Evolutionary conservation across 2,329 filamentous ascomycete species (phyloP), one percentile per base, ranked within the genome.

Genomic region (Dactylellina cionopaga): DNA sequence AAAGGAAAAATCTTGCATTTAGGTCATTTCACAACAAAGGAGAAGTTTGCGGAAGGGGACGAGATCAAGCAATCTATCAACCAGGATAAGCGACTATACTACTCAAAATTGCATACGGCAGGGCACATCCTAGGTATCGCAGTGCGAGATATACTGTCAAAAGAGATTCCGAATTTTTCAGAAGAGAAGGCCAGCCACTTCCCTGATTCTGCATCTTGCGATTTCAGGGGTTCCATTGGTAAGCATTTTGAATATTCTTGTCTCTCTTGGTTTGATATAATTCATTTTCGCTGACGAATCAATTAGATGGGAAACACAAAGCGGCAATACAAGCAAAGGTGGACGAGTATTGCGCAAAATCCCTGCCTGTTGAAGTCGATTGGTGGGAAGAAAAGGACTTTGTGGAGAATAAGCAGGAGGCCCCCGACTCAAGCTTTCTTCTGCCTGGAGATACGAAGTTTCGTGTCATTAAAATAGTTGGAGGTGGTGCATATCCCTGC

Each of bases 141-240:
- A 0, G 87, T 91, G n/a, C 83, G 86, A 1, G 81, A 84, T 56
- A 82, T 90, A 0, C 79, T 87, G 1, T 83, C 85, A 72, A 79
- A 82, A 1, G 78, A 86, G 56, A 79, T 89, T 10, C 80, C 80
- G 0, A 81, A 81, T 19, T 87, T 89, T 68, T 84, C 86, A 65
- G 90, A 92, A 77, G 80, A 87, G 10, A 92, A 92, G 79, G 90
- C 90, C 0, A 88, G 85, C 2, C 90, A 92, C 77, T 89, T 88
- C 75, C 90, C 90, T 0, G 87, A 87, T 75, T 84, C 85, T 0
- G 88, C 90, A 0, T 83, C 85, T 0, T 89, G 87, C 75, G 89
- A 92, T 77, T 92, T 92, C 75, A 81, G 83, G 37, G 90, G 90
- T 0, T 76, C 84, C 1, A 91, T 92, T 25, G 87, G 44, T 47